These are phyloP conservation scores for Fusarium penzigii DNA, from an alignment of 2,329 filamentous ascomycete species.

Conservation along the genomic window DNA sequence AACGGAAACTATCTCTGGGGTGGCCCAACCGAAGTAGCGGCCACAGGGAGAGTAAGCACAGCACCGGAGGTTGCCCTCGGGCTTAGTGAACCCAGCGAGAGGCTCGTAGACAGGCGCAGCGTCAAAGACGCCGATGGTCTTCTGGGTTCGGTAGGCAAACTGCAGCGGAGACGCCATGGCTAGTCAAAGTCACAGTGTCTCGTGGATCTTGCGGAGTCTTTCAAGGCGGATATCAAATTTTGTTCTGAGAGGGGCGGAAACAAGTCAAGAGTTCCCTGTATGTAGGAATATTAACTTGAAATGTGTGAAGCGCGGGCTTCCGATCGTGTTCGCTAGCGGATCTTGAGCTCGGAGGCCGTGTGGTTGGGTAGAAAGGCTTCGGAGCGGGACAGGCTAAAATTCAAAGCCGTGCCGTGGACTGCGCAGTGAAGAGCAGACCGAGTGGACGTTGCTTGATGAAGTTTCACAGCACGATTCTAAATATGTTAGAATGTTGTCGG, in stretches of 20 bases:
- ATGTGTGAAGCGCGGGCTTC: slow-evolving; percentile 17
- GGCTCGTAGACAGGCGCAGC: slow-evolving; percentile 85
- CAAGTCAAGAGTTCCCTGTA: too few relatives aligned
- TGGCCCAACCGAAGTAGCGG: slow-evolving; percentile 94
- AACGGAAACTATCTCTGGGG: slow-evolving; percentile 81
- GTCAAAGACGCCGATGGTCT: slow-evolving; percentile 92
- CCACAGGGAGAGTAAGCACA: slow-evolving; percentile 95
- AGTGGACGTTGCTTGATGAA: slow-evolving; percentile 11
- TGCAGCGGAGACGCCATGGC: slow-evolving; percentile 92
- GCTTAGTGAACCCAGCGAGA: slow-evolving; percentile 80
- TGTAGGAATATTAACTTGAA: slow-evolving; percentile 14
- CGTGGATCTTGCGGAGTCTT: slow-evolving; percentile 31
- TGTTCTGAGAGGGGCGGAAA: slow-evolving; percentile 28
- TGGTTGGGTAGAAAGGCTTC: slow-evolving; percentile 16
- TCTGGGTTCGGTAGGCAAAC: slow-evolving; percentile 96
- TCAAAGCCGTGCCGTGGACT: slow-evolving; percentile 10
- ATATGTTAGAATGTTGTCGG: too few relatives aligned
- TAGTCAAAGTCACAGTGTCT: slow-evolving; percentile 80
- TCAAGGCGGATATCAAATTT: slow-evolving; percentile 29
- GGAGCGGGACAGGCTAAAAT: slow-evolving; percentile 14
- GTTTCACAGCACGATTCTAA: slow-evolving; percentile 6
- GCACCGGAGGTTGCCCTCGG: slow-evolving; percentile 92
- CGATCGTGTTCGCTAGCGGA: slow-evolving; percentile 22
- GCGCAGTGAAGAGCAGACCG: slow-evolving; percentile 23
- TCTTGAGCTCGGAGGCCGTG: slow-evolving; percentile 12